Base-by-base conservation (phyloP, 805 yeast genomes). In the Saccharomycopsis olivae region DNA sequence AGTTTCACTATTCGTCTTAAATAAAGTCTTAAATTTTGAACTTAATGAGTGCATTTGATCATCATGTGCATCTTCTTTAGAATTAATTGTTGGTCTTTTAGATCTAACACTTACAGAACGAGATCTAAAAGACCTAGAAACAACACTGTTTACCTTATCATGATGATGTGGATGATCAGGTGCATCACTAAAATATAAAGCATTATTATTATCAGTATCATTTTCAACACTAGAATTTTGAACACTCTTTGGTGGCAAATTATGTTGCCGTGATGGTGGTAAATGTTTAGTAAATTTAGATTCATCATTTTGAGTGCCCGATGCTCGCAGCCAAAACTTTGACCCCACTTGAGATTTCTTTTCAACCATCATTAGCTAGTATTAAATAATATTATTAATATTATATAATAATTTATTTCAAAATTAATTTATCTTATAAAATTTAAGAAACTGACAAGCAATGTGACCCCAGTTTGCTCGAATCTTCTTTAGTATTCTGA, bases 21-120 rank as follows among this genome's bases (percentile, higher is more conserved):
- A 36, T 17, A 43, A 21, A 3, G 38, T 36, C 25, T 43, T 43
- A 36, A 43, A 35, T 29, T 43, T 41, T 23, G 14, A 17, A 25
- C 40, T 30, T 18, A 41, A 24, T 14, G 37, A 33, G 17, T 40
- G 39, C 11, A 40, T 28, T 18, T 21, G 10, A 19, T 19, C n/a
- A 28, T 35, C 27, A 3, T 28, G 6, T 13, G 24, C 32, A 15
- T 25, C 16, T 16, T 11, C 3, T 13, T 4, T 13, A n/a, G 16
- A 11, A 25, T 29, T 17, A 13, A 5, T 32, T 6, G 24, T 10
- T 15, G 15, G 6, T 10, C 31, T n/a, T 10, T 28, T 28, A 8
- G 31, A 28, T 10, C 31, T 10, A 28, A n/a, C 29, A 17, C 25
- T 33, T 16, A 33, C 27, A 13, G 35, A 19, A 11, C n/a, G 18